A percentile compares a stretch with the other conserved stretches of the same genome.
These are phyloP conservation scores for Draba incana DNA, from an alignment of 345 rosid genomes.

Conservation along the genomic window DNA sequence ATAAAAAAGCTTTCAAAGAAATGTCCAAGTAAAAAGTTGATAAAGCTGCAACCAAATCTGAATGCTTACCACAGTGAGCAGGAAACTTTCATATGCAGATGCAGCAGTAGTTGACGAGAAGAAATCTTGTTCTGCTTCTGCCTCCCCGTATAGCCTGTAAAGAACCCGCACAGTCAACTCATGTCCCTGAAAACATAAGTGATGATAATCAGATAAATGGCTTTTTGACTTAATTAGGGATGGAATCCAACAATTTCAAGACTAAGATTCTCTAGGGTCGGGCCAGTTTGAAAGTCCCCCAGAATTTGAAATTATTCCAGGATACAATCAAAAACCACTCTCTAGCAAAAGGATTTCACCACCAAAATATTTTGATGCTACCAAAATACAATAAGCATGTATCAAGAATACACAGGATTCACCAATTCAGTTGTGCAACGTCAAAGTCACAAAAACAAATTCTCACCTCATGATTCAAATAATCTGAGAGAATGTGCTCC, in stretches of 20 bases:
- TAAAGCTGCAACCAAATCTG: conserved; percentile 14
- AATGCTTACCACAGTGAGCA: conserved; percentile 75
- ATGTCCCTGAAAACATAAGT: conserved; percentile 82
- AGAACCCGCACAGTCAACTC: conserved; percentile 97
- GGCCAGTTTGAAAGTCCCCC: conserved; percentile 5
- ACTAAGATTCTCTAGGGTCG: background rate
- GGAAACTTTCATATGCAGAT: conserved; percentile 81
- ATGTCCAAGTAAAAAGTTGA: conserved; percentile 20
- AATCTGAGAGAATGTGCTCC: conserved; percentile 80
- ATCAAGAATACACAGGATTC: conserved; percentile 16
- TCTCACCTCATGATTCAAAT: conserved; percentile 76
- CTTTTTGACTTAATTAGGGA: conserved; percentile 15
- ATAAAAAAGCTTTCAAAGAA: conserved; percentile 26
- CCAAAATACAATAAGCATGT: conserved; percentile 14
- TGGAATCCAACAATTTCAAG: conserved; percentile 7
- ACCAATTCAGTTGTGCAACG: conserved; percentile 9
- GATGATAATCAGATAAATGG: conserved; percentile 10
- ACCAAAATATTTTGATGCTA: conserved; percentile 11
- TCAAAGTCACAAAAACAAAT: conserved; percentile 15
- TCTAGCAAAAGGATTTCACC: conserved; percentile 17
- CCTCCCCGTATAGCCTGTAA: conserved; percentile 88
- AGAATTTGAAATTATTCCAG: conserved; percentile 8
- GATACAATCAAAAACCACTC: conserved; percentile 13
- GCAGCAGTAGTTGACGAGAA: conserved; percentile 91
- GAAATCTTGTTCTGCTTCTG: conserved; percentile 95